Evolutionary conservation across 208 protist genomes (phyloP).

Genomic region (Leishmania major): DNA sequence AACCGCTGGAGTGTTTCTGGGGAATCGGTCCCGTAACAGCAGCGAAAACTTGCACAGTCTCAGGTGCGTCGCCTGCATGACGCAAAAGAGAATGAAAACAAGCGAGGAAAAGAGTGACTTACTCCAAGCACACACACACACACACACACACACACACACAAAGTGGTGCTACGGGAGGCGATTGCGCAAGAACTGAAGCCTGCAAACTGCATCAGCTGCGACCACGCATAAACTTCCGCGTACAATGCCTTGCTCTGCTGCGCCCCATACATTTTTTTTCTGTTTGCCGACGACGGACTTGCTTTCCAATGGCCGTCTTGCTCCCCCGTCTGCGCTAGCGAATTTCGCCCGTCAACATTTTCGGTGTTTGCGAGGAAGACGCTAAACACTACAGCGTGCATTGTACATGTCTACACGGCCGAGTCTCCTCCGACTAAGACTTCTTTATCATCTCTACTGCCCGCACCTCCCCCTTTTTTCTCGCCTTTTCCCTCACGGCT

Average conservation of each 20-base stretch:
- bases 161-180: neutral
- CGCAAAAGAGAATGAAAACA: neutral
- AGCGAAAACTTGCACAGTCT: neutral
- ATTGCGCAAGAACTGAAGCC: neutral
- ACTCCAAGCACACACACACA: too few species aligned
- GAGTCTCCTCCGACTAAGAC: neutral
- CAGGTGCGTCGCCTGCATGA: neutral
- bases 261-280: neutral
- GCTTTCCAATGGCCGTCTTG: neutral
- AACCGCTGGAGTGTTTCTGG: slow-evolving; percentile 75
- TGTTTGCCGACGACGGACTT: neutral
- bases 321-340: neutral
- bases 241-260: neutral
- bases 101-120: neutral
- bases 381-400: neutral
- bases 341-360: neutral
- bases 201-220: neutral
- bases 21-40: slow-evolving; percentile 16
- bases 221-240: neutral
- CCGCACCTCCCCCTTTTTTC: neutral
- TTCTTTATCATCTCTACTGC: neutral
- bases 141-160: too few species aligned
- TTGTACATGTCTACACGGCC: neutral
- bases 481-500: neutral
- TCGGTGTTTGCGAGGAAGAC: neutral